Evolutionary conservation across 2,329 filamentous ascomycete species (phyloP).

Genomic region (Alternaria ethzedia): DNA sequence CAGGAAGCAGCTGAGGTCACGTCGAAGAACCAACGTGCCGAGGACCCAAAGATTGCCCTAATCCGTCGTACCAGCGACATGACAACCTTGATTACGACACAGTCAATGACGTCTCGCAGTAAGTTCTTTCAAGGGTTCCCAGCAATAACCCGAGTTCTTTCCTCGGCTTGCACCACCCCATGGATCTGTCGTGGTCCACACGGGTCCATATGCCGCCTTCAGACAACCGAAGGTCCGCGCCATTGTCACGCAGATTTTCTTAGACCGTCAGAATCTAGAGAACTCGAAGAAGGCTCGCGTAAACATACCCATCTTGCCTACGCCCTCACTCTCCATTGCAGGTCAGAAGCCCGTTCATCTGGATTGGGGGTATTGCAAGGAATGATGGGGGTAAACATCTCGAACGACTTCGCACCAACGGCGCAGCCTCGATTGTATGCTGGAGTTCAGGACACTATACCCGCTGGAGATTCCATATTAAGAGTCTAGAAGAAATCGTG

Average conservation of each 20-base stretch:
- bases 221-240: neutral
- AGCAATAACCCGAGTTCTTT: neutral
- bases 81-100: neutral
- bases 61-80: neutral
- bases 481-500: neutral
- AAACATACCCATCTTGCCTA: neutral
- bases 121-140: neutral
- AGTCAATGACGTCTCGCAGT: neutral
- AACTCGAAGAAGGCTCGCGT: neutral
- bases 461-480: neutral
- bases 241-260: neutral
- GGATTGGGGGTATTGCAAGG: neutral
- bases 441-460: neutral
- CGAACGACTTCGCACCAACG: neutral
- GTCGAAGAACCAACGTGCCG: neutral
- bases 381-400: neutral
- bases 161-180: neutral
- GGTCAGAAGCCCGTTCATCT: neutral
- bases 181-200: neutral
- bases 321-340: neutral
- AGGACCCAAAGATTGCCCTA: neutral
- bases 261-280: neutral
- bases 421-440: neutral
- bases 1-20: neutral
- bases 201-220: neutral